These are phyloP conservation scores for Podosphaera aphanis DNA, from an alignment of 2,329 filamentous ascomycete genomes.

Conservation along the genomic window DNA sequence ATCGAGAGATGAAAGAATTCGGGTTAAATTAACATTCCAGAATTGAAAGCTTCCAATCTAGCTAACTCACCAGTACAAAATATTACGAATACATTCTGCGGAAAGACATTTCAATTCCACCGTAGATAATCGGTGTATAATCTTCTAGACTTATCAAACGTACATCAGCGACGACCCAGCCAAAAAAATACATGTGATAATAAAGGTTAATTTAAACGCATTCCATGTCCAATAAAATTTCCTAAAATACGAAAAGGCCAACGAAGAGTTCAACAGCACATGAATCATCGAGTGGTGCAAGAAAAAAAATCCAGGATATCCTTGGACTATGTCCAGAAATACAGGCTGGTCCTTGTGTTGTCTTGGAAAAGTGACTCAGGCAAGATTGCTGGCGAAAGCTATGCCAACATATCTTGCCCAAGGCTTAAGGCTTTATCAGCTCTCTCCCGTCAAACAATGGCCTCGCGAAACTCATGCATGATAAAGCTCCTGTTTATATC, in stretches of 20 bases:
- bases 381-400: not conserved
- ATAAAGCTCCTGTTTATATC: not conserved
- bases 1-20: no score
- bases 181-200: not conserved
- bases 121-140: not conserved
- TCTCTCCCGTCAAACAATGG: not conserved
- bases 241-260: no score
- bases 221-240: no score
- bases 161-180: no score
- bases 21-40: no score
- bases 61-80: no score
- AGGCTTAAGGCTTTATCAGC: no score
- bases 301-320: not conserved
- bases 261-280: not conserved
- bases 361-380: not conserved
- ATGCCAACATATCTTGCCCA: not conserved
- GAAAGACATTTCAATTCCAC: no score
- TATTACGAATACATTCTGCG: no score
- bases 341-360: not conserved
- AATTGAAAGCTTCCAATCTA: no score
- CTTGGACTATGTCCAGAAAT: not conserved
- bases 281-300: not conserved
- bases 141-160: no score
- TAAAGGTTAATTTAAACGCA: not conserved
- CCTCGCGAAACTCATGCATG: not conserved